Percentiles rank a stretch among this genome's conserved stretches.
phyloP scores from a whole-genome alignment of 2,329 filamentous ascomycete genomes.

The Xenoacremonium recifei region DNA sequence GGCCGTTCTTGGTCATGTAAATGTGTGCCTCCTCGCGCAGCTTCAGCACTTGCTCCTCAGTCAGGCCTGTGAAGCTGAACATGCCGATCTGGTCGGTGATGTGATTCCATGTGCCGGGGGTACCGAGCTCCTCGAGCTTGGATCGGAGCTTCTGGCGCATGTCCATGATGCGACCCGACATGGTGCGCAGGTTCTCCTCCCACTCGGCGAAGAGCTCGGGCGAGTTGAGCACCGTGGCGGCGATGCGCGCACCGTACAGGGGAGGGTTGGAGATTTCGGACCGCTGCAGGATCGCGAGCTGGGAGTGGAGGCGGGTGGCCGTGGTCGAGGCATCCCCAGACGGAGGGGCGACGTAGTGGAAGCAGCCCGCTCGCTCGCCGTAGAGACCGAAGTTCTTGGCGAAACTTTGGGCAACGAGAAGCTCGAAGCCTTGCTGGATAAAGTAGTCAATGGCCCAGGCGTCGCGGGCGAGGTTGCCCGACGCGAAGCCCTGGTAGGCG shows the following conservation, averaged over 20 bases:
- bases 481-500: slow-evolving; percentile 97
- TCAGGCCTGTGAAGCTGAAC: slow-evolving; percentile 91
- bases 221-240: slow-evolving; percentile 81
- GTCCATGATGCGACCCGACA: slow-evolving; percentile 91
- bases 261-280: slow-evolving; percentile 98
- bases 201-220: slow-evolving; percentile 79
- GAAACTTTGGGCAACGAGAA: slow-evolving; percentile 88
- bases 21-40: slow-evolving; percentile 71
- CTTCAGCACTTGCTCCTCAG: slow-evolving; percentile 69
- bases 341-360: slow-evolving; percentile 85
- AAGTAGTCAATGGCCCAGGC: slow-evolving; percentile 95
- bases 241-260: slow-evolving; percentile 89
- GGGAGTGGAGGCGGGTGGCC: slow-evolving; percentile 70
- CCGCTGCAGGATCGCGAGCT: slow-evolving; percentile 91
- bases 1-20: slow-evolving; percentile 96
- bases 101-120: slow-evolving; percentile 92
- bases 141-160: slow-evolving; percentile 79
- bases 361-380: slow-evolving; percentile 91
- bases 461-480: slow-evolving; percentile 80
- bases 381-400: slow-evolving; percentile 99
- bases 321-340: slow-evolving; percentile 63
- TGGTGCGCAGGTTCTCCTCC: slow-evolving; percentile 87
- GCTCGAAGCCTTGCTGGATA: slow-evolving; percentile 84
- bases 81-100: slow-evolving; percentile 99
- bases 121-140: slow-evolving; percentile 80